Percentiles rank a stretch among this genome's conserved stretches.
These are phyloP conservation scores for Aspergillus quadrilineatus DNA, from an alignment of 2,329 filamentous ascomycete species.

Conservation along the genomic window DNA sequence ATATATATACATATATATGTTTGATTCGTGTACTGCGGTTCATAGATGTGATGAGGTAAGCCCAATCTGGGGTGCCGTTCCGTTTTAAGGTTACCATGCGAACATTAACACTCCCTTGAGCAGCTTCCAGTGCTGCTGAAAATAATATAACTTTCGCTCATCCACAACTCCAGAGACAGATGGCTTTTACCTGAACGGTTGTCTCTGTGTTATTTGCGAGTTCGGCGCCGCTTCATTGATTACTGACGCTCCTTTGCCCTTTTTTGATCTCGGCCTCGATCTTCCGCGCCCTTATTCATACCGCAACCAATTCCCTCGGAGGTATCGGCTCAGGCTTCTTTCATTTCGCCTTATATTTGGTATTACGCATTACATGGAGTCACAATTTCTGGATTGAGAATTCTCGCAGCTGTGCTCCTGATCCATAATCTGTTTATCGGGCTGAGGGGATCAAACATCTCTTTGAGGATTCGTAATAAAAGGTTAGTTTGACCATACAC, in stretches of 20 bases:
- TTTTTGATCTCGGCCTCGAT: background rate
- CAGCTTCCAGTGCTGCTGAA: slow-evolving; percentile 16
- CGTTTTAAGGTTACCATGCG: background rate
- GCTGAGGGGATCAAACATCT: background rate
- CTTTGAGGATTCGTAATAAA: background rate
- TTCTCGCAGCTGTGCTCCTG: background rate
- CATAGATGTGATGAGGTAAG: slow-evolving; percentile 10
- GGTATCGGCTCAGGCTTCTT: background rate
- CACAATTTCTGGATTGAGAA: background rate
- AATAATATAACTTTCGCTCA: slow-evolving; percentile 14
- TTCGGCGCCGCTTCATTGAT: slow-evolving; percentile 7
- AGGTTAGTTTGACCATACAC: background rate
- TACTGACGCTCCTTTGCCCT: slow-evolving; percentile 8
- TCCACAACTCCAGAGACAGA: slow-evolving; percentile 11
- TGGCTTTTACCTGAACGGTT: slow-evolving; percentile 4
- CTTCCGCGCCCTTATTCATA: background rate
- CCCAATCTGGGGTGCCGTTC: slow-evolving; percentile 7
- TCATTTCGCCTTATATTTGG: background rate
- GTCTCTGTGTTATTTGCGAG: slow-evolving; percentile 8
- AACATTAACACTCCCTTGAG: slow-evolving; percentile 22
- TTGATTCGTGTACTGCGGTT: background rate
- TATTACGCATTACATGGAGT: slow-evolving; percentile 10
- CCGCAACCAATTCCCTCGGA: background rate
- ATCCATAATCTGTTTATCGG: background rate
- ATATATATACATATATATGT: slow-evolving; percentile 12